These are phyloP conservation scores for Teunomyces funiuensis DNA, from an alignment of 805 yeast genomes.

Conservation along the genomic window DNA sequence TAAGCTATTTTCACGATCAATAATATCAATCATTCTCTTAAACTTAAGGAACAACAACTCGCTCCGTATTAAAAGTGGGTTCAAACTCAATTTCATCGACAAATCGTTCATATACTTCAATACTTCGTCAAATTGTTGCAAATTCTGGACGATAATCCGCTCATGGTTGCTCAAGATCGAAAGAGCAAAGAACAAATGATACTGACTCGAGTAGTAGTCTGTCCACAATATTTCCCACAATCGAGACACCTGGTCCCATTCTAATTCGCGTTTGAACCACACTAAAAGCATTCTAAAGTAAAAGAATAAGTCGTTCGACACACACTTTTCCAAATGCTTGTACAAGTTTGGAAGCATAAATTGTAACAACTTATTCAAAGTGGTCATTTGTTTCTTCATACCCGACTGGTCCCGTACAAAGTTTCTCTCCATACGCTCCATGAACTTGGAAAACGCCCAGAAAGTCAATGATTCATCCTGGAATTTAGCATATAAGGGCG, in stretches of 20 bases:
- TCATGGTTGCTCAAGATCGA: constrained; percentile 89
- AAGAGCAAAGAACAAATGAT: constrained; percentile 81
- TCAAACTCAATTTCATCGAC: constrained; percentile 69
- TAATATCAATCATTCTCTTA: constrained; percentile 72
- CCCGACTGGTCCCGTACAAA: constrained; percentile 91
- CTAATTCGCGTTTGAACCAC: constrained; percentile 92
- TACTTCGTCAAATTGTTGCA: constrained; percentile 84
- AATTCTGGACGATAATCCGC: constrained; percentile 68
- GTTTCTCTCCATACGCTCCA: constrained; percentile 95
- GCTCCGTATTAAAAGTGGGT: constrained; percentile 77
- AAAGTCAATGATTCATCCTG: constrained; percentile 79
- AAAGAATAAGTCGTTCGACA: constrained; percentile 86
- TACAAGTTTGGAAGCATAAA: constrained; percentile 86
- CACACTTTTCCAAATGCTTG: constrained; percentile 81
- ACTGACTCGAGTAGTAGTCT: constrained; percentile 81
- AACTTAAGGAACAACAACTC: constrained; percentile 82
- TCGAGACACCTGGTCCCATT: constrained; percentile 68
- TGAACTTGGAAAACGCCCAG: constrained; percentile 84
- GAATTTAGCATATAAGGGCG: constrained; percentile 70
- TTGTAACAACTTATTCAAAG: constrained; percentile 81
- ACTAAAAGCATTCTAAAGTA: constrained; percentile 93
- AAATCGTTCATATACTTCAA: constrained; percentile 90
- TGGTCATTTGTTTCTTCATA: constrained; percentile 82
- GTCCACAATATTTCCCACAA: constrained; percentile 97
- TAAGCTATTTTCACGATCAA: constrained; percentile 54